phyloP scores from a whole-genome alignment of 2,329 filamentous ascomycete genomes.

The Meredithiella fracta region DNA sequence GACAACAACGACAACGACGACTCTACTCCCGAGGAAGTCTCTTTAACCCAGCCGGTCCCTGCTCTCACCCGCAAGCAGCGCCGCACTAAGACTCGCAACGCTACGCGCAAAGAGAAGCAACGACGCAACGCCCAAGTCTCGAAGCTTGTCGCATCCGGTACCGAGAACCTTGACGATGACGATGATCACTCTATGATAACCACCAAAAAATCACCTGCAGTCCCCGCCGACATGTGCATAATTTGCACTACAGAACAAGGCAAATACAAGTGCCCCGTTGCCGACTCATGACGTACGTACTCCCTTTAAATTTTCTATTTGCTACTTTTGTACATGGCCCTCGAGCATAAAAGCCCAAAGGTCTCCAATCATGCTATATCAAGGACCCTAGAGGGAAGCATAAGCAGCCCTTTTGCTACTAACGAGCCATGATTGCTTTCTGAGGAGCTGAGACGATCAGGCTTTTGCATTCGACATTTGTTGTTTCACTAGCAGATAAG shows the following conservation, averaged over 20 bases:
- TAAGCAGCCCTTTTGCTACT: too few relatives aligned
- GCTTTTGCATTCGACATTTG: neutral
- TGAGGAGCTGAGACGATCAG: neutral
- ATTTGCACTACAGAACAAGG: conserved; percentile 34
- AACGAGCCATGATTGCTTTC: neutral
- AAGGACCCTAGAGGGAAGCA: too few relatives aligned
- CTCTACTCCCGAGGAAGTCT: conserved; percentile 9
- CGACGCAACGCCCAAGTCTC: neutral
- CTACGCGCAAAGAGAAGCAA: neutral
- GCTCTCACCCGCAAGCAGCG: conserved; percentile 11
- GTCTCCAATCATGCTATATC: too few relatives aligned
- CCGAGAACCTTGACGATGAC: neutral
- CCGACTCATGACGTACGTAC: conserved; percentile 38
- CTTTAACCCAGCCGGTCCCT: conserved; percentile 7
- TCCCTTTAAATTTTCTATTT: neutral
- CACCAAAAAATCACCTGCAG: neutral
- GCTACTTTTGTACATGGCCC: neutral
- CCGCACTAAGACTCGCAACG: conserved; percentile 9
- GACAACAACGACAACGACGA: conserved; percentile 7
- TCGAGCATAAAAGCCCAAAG: too few relatives aligned
- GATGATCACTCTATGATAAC: neutral
- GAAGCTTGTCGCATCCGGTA: neutral
- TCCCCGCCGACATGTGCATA: conserved; percentile 25
- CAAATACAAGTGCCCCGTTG: conserved; percentile 50
- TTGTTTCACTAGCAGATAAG: neutral